Percentiles rank a stretch among this genome's conserved stretches.
phyloP scores from a whole-genome alignment of 1,284 basidiomycete genomes.

The Ceratobasidium sp. region DNA sequence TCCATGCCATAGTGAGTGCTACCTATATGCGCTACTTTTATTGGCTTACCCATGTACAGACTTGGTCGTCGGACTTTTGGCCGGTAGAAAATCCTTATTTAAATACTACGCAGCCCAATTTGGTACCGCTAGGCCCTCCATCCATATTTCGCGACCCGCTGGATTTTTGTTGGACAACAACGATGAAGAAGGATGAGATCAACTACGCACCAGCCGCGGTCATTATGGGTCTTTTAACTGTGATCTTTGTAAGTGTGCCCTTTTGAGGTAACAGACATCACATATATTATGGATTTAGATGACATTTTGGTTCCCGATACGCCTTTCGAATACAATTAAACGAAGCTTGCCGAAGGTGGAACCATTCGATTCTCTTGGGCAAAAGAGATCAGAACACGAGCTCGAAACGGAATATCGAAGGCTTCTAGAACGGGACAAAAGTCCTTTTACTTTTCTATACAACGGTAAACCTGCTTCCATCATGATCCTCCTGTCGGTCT shows the following conservation, averaged over 20 bases:
- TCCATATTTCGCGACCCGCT: conserved; percentile 66
- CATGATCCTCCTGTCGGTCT: background rate
- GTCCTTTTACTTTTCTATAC: conserved; percentile 77
- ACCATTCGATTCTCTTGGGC: conserved; percentile 73
- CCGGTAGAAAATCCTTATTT: conserved; percentile 71
- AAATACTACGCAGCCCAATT: conserved; percentile 55
- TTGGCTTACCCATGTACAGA: conserved; percentile 3
- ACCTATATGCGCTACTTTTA: background rate
- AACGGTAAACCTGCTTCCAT: conserved; percentile 55
- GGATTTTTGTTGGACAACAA: conserved; percentile 82
- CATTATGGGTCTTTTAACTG: conserved; percentile 62
- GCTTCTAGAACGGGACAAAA: conserved; percentile 67
- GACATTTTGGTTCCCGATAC: conserved; percentile 75
- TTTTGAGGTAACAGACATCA: no score
- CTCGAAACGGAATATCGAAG: conserved; percentile 78
- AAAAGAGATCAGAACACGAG: conserved; percentile 61
- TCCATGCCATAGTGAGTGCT: conserved; percentile 62
- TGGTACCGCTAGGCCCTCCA: conserved; percentile 62
- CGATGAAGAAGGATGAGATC: conserved; percentile 72
- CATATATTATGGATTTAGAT: conserved; percentile 56
- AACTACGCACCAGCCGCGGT: conserved; percentile 75
- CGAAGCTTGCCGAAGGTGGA: conserved; percentile 71
- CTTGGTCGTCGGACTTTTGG: conserved; percentile 80
- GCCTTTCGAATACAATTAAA: conserved; percentile 64
- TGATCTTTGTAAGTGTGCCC: conserved; percentile 58